Base-by-base conservation (phyloP, 345 rosid genomes). In the Aethionema arabicum region DNA sequence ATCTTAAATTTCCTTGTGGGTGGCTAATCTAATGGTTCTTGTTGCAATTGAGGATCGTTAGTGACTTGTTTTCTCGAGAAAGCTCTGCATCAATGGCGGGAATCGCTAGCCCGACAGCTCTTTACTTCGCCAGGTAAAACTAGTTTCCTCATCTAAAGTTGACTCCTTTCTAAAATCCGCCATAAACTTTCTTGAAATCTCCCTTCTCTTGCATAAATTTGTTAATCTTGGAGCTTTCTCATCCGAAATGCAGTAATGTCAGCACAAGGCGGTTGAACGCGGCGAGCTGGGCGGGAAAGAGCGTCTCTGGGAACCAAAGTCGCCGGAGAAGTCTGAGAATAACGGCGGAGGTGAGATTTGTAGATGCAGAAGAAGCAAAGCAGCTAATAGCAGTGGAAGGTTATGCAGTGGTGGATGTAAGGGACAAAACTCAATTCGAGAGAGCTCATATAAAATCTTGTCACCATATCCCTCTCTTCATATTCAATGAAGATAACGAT, bases 391-490 rank as follows among this genome's bases (percentile, higher is more conserved):
- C 72, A 7, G 67, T 7, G 41, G 89, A 89, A 61, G 95, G 95
- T 41, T 89, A 92, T 41, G 52, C 72, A 0, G 65, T 92, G 27
- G 68, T 92, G 6, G 98, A 92, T 66, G 81, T 92, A 8, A 80
- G 96, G 30, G 98, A 92, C 79, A 85, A 61, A 62, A 65, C 75
- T 56, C 98, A 92, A 6, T 89, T 71, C 32, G 79, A 82, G 41
- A 77, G 96, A 72, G 91, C 98, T 62, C 95, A 78, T 77, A 92
- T 89, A 41, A 84, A 85, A 59, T 83, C 95, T 32, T 89, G 93
- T 48, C 70, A 68, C 63, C 98, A 87, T 54, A 81, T 82, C 15
- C 98, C 98, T 72, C 89, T 92, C 67, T 89, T 85, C 65, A 80
- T 87, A 4, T 83, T 80, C 58, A 89, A 87, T 66, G 74, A 87